Conservation (phyloP, 129 eudicot species). For the Mikania micrantha region DNA sequence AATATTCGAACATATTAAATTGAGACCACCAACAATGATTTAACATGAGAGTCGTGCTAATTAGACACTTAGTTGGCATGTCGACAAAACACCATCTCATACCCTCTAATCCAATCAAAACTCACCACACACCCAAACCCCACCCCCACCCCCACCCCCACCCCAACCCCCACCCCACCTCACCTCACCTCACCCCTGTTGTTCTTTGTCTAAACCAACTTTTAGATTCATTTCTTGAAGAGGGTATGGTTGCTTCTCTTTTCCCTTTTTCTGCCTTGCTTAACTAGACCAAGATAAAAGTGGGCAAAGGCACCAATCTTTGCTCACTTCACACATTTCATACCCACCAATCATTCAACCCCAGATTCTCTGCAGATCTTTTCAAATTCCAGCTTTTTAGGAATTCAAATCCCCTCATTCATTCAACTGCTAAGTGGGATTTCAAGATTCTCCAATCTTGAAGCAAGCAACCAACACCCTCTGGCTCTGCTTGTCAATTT, state of each 20-base stretch:
- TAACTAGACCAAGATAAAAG: constrained; percentile 2
- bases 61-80: too few relatives aligned
- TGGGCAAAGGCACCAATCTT: constrained; percentile 15
- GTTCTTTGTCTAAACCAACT: constrained; percentile 17
- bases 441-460: constrained; percentile 3
- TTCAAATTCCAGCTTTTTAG: constrained; percentile 15
- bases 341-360: constrained; percentile 4
- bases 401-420: not conserved
- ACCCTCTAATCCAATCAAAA: constrained; percentile 14
- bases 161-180: too few relatives aligned
- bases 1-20: not conserved
- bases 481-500: not conserved
- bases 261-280: constrained; percentile 12
- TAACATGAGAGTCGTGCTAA: not conserved
- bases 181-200: too few relatives aligned
- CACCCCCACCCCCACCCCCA: not conserved
- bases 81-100: constrained; percentile 11
- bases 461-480: constrained; percentile 9
- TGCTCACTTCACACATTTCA: constrained; percentile 13
- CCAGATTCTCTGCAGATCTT: constrained; percentile 9
- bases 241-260: constrained; percentile 8
- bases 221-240: constrained; percentile 21
- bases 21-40: not conserved
- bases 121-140: constrained; percentile 4
- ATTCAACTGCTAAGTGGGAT: not conserved